A percentile compares a stretch with the other conserved stretches of the same genome.
Conservation (phyloP, 2,329 filamentous ascomycete genomes). For the Phaeosphaeriaceae sp. region DNA sequence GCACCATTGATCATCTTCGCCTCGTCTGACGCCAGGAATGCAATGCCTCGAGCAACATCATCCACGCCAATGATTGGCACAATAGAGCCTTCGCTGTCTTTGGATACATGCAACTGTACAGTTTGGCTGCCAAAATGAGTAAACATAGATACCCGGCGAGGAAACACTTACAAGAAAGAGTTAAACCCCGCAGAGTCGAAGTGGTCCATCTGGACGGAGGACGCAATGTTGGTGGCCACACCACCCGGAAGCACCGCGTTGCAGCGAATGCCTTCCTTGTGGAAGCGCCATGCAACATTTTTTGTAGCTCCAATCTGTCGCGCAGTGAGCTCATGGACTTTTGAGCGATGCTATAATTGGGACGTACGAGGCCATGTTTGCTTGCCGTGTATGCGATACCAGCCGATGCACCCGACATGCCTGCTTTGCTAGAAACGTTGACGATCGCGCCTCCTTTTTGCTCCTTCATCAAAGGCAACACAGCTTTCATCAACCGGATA, state of each 20-base stretch:
- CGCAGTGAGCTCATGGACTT: constrained; percentile 1
- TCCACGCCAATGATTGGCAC: constrained; percentile 26
- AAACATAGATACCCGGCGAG: neutral
- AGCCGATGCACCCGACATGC: constrained; percentile 48
- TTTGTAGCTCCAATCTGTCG: constrained; percentile 54
- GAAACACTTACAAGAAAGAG: constrained; percentile 25
- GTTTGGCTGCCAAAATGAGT: constrained; percentile 21
- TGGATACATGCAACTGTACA: constrained; percentile 31
- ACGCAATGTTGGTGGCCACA: constrained; percentile 24
- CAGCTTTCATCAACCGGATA: constrained; percentile 54
- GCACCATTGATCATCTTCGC: constrained; percentile 35
- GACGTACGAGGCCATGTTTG: constrained; percentile 52
- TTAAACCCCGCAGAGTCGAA: constrained; percentile 29
- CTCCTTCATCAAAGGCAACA: constrained; percentile 52
- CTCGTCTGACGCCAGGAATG: constrained; percentile 34
- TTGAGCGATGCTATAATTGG: neutral
- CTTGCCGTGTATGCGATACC: constrained; percentile 57
- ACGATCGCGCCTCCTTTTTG: constrained; percentile 52
- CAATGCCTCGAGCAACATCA: constrained; percentile 34
- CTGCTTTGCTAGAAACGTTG: constrained; percentile 46
- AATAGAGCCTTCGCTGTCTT: constrained; percentile 29
- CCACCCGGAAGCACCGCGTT: constrained; percentile 55
- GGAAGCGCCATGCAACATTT: constrained; percentile 57
- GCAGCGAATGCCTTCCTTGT: constrained; percentile 54
- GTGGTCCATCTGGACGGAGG: constrained; percentile 30